These are phyloP conservation scores for Colletotrichum echinochloae DNA, from an alignment of 2,329 filamentous ascomycete genomes.

Conservation along the genomic window DNA sequence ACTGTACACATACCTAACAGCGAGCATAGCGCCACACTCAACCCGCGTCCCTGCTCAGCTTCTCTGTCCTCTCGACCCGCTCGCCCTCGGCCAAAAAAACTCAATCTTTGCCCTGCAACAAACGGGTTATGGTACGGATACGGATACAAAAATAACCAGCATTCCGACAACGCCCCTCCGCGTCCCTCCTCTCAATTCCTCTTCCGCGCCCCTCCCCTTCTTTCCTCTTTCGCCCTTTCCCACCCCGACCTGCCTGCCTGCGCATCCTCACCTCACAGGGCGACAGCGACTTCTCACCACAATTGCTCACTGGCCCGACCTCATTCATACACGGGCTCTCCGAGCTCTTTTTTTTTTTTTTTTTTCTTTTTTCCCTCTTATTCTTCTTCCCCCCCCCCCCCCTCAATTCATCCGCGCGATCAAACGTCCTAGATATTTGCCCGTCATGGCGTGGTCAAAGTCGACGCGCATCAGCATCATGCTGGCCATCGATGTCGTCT, in stretches of 20 bases:
- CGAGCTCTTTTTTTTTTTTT: constrained; percentile 14
- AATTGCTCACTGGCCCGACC: constrained; percentile 24
- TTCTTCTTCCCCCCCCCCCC: constrained; percentile 1
- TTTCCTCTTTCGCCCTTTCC: neutral
- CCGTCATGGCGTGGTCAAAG: constrained; percentile 87
- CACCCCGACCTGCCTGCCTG: constrained; percentile 6
- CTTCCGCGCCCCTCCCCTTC: neutral
- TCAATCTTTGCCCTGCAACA: constrained; percentile 7
- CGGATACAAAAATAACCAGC: constrained; percentile 29
- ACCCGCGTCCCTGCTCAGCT: constrained; percentile 4
- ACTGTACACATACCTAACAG: no score
- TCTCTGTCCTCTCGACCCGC: constrained; percentile 3
- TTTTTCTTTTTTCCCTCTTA: neutral
- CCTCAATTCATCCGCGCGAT: no score
- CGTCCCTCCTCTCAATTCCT: no score
- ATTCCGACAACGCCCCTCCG: constrained; percentile 26
- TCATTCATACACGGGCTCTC: constrained; percentile 13
- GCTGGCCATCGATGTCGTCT: constrained; percentile 87
- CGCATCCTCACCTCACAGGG: constrained; percentile 17
- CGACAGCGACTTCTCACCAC: constrained; percentile 17
- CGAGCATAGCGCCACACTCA: constrained; percentile 30
- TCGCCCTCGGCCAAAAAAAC: constrained; percentile 16
- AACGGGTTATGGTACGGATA: neutral
- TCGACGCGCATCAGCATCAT: constrained; percentile 92
- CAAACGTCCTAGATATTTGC: constrained; percentile 11